Base-by-base conservation (phyloP, 225 moss, liverwort and hornwort species). In the Polytrichum formosum region DNA sequence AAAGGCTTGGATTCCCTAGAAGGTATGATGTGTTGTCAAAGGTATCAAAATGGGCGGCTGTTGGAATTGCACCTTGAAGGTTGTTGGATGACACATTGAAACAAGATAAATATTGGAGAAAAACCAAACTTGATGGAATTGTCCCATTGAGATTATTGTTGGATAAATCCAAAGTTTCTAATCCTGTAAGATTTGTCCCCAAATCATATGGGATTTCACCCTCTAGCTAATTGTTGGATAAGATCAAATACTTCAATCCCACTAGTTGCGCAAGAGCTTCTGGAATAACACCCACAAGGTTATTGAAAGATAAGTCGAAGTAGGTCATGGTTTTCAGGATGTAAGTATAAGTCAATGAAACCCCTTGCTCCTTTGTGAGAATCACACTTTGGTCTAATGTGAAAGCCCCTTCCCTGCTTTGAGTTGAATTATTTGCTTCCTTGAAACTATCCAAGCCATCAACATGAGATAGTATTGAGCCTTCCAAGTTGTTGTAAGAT, bases 401-500 rank as follows among this genome's bases (percentile, higher is more conserved):
- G 6, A 0, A 4, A 46, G 0, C n/a, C n/a, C n/a, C n/a, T n/a
- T n/a, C n/a, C n/a, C 0, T 1, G 22, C 58, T 21, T 1, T 7
- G 6, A 6, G 2, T 0, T 7, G 18, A 18, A n/a, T 1, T 56
- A 0, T 6, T 0, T 20, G 16, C 3, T 0, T 9, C 6, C 7
- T 58, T 58, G 23, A 20, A 58, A 1, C 21, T 8, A 1, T 58
- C 58, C 9, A 58, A 58, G 9, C 23, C 58, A 9, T 23, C 1
- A 1, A 58, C 21, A 58, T 22, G 21, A 6, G 58, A 58, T 6
- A 6, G 58, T 21, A 58, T 58, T 2, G 0, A 0, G 3, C 58
- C 58, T 58, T 21, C 21, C 6, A 58, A 58, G 6, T 6, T 6
- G 3, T 58, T 58, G 1, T 22, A 2, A 8, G 23, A 58, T 5